Evolutionary conservation across 306 rosid species (phyloP).

Genomic region (Urtica urens): DNA sequence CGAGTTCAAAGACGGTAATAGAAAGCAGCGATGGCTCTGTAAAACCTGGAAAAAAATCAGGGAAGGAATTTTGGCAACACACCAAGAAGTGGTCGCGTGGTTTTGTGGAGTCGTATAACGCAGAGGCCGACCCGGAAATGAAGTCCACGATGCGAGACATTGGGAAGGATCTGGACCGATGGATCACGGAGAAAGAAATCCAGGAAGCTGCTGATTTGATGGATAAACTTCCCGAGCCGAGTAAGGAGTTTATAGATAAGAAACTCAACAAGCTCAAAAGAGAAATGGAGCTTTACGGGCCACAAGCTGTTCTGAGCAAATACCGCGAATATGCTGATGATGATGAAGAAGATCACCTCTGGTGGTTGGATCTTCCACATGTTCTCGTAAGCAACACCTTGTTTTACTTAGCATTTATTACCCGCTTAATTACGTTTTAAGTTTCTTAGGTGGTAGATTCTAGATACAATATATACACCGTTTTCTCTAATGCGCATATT

Average conservation of each 20-base stretch:
- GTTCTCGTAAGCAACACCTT: constrained; percentile 62
- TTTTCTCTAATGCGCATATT: no score
- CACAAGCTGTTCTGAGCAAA: constrained; percentile 93
- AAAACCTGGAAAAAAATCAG: constrained; percentile 66
- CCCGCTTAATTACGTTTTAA: no score
- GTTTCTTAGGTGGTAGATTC: no score
- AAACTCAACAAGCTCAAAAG: constrained; percentile 75
- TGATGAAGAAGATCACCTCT: constrained; percentile 75
- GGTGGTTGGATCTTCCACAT: constrained; percentile 91
- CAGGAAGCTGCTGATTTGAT: constrained; percentile 77
- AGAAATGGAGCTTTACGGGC: constrained; percentile 95
- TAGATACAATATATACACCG: no score
- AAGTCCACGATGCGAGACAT: constrained; percentile 64
- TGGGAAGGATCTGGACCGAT: constrained; percentile 85
- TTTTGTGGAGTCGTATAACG: constrained; percentile 74
- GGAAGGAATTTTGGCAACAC: constrained; percentile 96
- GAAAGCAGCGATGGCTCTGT: constrained; percentile 91
- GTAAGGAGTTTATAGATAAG: constrained; percentile 50
- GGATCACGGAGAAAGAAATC: constrained; percentile 87
- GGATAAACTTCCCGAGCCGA: constrained; percentile 48
- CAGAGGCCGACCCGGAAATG: constrained; percentile 75
- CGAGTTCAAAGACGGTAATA: constrained; percentile 43
- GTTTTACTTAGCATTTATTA: not conserved
- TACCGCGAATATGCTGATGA: constrained; percentile 71
- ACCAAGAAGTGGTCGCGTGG: constrained; percentile 92